Conservation (phyloP, 305 asterid species). For the Fraxinus dipetala region DNA sequence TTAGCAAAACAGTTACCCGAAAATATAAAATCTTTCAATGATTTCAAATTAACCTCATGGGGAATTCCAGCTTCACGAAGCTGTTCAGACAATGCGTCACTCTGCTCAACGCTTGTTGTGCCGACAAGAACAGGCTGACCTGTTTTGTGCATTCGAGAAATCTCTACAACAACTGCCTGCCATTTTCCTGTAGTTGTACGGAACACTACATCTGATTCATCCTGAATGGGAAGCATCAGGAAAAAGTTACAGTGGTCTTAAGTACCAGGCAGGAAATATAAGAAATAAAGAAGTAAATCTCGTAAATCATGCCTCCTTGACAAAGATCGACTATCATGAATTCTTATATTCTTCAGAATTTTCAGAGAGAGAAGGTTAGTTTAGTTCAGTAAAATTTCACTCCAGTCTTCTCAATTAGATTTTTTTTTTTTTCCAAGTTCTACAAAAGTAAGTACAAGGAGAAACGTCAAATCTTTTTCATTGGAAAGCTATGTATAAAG, state of each 20-base stretch:
- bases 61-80: conserved; percentile 83
- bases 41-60: conserved; percentile 65
- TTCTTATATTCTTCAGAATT: conserved; percentile 1
- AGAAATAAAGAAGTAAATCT: not conserved
- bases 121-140: conserved; percentile 98
- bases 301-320: not conserved
- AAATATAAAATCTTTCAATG: conserved; percentile 3
- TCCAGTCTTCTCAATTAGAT: conserved; percentile 14
- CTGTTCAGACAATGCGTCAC: conserved; percentile 83
- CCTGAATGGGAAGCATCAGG: conserved; percentile 38
- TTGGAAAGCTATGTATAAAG: conserved; percentile 23
- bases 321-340: conserved; percentile 20
- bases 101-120: conserved; percentile 99
- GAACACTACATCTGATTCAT: conserved; percentile 96
- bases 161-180: conserved; percentile 95
- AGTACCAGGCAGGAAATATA: conserved; percentile 14
- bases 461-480: not conserved
- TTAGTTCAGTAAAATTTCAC: not conserved
- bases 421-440: not conserved
- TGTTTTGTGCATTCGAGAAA: conserved; percentile 92
- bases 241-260: conserved; percentile 28
- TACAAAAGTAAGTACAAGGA: conserved; percentile 19
- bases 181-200: conserved; percentile 87
- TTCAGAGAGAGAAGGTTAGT: not conserved
- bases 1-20: conserved; percentile 18